Base-by-base conservation (phyloP, 345 rosid genomes). In the Aegle marmelos region DNA sequence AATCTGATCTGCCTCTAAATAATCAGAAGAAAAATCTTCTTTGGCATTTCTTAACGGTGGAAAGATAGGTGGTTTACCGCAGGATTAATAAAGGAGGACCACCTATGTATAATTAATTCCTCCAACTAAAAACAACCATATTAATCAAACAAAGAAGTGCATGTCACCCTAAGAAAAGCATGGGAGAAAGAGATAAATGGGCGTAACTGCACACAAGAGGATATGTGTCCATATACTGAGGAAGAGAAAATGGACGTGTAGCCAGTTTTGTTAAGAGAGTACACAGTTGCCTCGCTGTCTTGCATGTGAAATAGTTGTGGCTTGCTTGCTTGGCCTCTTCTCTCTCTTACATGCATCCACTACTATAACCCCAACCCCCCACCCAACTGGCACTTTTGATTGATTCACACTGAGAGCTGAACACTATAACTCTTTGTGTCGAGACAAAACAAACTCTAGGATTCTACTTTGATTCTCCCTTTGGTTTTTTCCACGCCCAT, bases 251-350 rank as follows among this genome's bases (percentile, higher is more conserved):
- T 83, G 88, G 86, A 80, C 24, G 80, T 78, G 88, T 81, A 81
- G 82, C 83, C 72, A 62, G 85, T 87, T 87, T 86, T 79, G 87
- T 80, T 57, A 86, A 82, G 84, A 78, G 83, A 76, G 85, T 80
- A 83, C 89, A 65, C 81, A 73, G 84, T 65, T 85, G 94, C 89
- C 89, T 84, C 78, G 94, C 91, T 87, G 94, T 86, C 91, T 72
- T 79, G 82, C 92, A 89, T 85, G 94, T 90, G 92, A 81, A 79
- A 78, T 6, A 37, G 75, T 68, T 79, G 83, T 80, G 85, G 77
- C 78, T 41, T 28, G 64, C 59, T 78, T 77, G 72, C 72, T 76
- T 14, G 71, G 48, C 75, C 61, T 59, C 70, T 17, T 25, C 9
- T 65, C 72, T 33, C 37, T 21, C 73, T 76, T 72, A 16, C 75